Conservation (phyloP, 1,284 basidiomycete species). For the Tilletiopsis washingtonensis region DNA sequence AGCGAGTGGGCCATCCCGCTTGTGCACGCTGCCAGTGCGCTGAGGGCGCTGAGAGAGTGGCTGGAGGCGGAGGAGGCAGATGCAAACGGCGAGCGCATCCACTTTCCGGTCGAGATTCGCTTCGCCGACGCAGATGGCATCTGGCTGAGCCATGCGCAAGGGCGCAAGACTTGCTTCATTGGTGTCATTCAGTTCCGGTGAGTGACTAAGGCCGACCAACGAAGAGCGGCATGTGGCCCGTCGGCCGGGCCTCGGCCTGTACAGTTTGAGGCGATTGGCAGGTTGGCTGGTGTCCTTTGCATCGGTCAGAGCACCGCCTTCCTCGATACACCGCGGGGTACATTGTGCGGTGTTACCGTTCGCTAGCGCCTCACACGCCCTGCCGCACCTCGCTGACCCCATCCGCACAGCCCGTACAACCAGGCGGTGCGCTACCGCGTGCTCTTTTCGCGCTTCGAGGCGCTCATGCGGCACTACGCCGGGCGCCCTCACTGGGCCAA, state of each 20-base stretch:
- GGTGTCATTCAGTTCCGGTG: constrained; percentile 93
- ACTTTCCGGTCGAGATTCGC: constrained; percentile 89
- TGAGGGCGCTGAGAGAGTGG: constrained; percentile 69
- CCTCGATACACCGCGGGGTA: no score
- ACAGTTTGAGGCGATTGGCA: no score
- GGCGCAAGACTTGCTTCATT: constrained; percentile 78
- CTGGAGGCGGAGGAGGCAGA: constrained; percentile 61
- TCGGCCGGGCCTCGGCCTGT: no score
- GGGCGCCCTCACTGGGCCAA: constrained; percentile 98
- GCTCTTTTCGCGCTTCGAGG: constrained; percentile 73
- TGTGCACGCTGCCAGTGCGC: constrained; percentile 55
- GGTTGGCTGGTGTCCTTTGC: no score
- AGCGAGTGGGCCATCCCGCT: constrained; percentile 82
- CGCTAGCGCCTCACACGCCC: no score
- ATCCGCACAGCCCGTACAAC: constrained; percentile 83
- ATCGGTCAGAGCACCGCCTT: no score
- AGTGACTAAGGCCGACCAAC: no score
- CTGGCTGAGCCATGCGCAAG: constrained; percentile 81
- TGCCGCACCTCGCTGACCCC: no score
- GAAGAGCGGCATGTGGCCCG: no score
- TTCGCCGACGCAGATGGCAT: constrained; percentile 84
- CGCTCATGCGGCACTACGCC: constrained; percentile 62
- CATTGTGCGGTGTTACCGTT: no score
- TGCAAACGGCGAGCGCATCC: constrained; percentile 67
- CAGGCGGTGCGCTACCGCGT: constrained; percentile 75